phyloP scores from a whole-genome alignment of 192 early-diverging fungal species.

The Coemansia interrupta region DNA sequence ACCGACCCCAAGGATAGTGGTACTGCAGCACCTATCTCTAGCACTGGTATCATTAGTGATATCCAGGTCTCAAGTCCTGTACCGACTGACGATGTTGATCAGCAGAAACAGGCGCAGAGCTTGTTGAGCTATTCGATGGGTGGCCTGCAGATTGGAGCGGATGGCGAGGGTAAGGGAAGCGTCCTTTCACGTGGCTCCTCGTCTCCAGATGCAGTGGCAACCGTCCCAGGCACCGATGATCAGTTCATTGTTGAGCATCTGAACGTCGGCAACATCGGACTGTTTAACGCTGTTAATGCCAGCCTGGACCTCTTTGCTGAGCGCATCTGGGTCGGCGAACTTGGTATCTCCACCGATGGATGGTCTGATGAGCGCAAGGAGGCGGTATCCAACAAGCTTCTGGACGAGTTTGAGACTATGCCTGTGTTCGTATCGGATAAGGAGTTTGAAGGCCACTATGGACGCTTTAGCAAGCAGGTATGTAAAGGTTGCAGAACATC shows the following conservation, averaged over 20 bases:
- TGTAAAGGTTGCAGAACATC: conserved; percentile 3
- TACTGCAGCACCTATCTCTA: not conserved
- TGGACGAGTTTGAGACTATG: conserved; percentile 61
- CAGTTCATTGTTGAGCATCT: conserved; percentile 70
- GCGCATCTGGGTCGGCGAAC: conserved; percentile 71
- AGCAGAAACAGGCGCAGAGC: conserved; percentile 6
- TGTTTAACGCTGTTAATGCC: conserved; percentile 85
- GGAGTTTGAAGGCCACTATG: conserved; percentile 89
- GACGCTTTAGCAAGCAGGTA: conserved; percentile 91
- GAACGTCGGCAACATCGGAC: conserved; percentile 86
- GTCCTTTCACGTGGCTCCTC: not conserved
- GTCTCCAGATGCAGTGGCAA: conserved; percentile 7
- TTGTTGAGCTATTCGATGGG: conserved; percentile 5
- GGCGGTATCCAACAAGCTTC: conserved; percentile 61
- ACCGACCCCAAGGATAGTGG: not conserved
- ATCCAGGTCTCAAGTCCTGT: conserved; percentile 2
- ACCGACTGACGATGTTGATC: not conserved
- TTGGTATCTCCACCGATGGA: conserved; percentile 71
- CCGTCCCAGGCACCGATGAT: conserved; percentile 38
- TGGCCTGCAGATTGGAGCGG: conserved; percentile 20
- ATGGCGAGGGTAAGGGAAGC: not conserved
- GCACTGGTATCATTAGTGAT: not conserved
- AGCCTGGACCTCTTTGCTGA: conserved; percentile 56
- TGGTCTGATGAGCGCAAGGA: conserved; percentile 60
- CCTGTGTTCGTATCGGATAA: conserved; percentile 78